phyloP scores from a whole-genome alignment of 768 basidiomycete genomes.

The Porpolomopsis calyptriformis region DNA sequence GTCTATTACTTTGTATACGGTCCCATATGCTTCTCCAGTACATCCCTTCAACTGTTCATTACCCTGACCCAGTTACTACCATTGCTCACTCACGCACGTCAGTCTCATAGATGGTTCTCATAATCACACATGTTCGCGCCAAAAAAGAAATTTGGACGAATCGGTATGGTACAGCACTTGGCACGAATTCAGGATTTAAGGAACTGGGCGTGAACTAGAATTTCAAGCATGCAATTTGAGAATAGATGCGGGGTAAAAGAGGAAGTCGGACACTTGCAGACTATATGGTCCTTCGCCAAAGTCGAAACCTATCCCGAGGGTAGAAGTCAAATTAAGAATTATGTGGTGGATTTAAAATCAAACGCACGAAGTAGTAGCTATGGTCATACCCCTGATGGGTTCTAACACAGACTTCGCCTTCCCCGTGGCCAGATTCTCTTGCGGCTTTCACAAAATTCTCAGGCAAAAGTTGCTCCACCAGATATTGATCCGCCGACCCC shows the following conservation, averaged over 20 bases:
- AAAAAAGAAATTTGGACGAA: too few relatives aligned
- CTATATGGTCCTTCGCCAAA: conserved; percentile 81
- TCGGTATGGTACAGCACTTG: too few relatives aligned
- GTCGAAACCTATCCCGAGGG: conserved; percentile 59
- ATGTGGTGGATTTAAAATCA: background rate
- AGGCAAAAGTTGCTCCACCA: conserved; percentile 80
- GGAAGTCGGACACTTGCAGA: conserved; percentile 33
- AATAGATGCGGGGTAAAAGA: background rate
- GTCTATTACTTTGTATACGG: too few relatives aligned
- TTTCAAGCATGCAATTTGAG: too few relatives aligned
- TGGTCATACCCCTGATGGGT: conserved; percentile 82
- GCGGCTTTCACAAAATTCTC: conserved; percentile 80
- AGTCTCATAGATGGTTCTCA: too few relatives aligned
- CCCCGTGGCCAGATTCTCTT: conserved; percentile 58
- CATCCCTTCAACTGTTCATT: too few relatives aligned
- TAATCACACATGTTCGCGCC: too few relatives aligned
- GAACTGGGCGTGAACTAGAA: background rate
- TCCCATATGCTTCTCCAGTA: background rate
- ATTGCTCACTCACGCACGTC: too few relatives aligned
- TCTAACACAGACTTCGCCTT: conserved; percentile 67
- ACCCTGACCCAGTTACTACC: too few relatives aligned
- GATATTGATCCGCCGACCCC: conserved; percentile 78
- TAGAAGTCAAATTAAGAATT: background rate
- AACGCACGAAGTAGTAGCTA: conserved; percentile 71
- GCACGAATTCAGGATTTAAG: background rate